Percentiles rank a stretch among this genome's conserved stretches.
phyloP scores from a whole-genome alignment of 805 yeast species.

The Hanseniaspora nectarophila region DNA sequence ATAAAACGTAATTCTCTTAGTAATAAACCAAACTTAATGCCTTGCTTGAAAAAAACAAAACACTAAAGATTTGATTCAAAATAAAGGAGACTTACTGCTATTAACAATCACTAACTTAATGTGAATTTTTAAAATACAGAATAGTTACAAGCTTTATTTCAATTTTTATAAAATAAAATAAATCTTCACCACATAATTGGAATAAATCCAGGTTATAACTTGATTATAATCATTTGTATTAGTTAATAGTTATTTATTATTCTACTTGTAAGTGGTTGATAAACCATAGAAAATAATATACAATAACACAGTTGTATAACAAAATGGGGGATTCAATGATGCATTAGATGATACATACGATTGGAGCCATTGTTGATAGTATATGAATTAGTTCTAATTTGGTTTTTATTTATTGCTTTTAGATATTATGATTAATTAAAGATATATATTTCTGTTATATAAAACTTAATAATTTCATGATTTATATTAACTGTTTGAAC shows the following conservation, averaged over 20 bases:
- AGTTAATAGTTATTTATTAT: conserved; percentile 1
- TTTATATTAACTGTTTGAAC: too few relatives aligned
- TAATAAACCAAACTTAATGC: too few relatives aligned
- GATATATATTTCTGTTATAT: background rate
- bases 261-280: background rate
- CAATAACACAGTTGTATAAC: background rate
- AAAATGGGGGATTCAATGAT: background rate
- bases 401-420: background rate
- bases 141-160: background rate
- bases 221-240: background rate
- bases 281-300: background rate
- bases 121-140: conserved; percentile 28
- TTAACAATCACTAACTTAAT: conserved; percentile 28
- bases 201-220: background rate
- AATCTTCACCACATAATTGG: background rate
- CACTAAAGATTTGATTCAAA: too few relatives aligned
- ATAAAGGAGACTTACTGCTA: conserved; percentile 28
- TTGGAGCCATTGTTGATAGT: conserved; percentile 13
- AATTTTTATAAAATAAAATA: background rate
- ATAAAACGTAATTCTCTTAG: background rate
- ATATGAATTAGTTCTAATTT: background rate
- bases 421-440: background rate
- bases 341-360: conserved; percentile 7
- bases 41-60: too few relatives aligned
- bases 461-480: too few relatives aligned